Base-by-base conservation (phyloP, 306 rosid species). In the Lathyrus tuberosus region DNA sequence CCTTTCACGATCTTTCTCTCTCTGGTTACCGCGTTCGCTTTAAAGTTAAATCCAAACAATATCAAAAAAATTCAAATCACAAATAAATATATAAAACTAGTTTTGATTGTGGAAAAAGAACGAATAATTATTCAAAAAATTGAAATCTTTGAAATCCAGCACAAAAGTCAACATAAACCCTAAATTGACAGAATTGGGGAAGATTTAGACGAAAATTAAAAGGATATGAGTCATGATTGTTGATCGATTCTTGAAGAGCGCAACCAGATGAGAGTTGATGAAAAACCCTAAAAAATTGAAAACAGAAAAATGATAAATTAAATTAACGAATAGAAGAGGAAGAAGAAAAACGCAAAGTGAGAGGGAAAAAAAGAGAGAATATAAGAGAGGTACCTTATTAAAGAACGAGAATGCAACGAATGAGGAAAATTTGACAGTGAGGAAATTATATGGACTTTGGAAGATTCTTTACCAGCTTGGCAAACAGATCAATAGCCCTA, bases 151-250 rank as follows among this genome's bases (percentile, higher is more conserved):
- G 28, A 57, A 57, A 57, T 30, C 20, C 5, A 30, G 20, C 6
- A 7, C 2, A 30, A 15, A 64, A 31, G 30, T 78, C 72, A 65
- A 78, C 69, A 20, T 14, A 2, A 80, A 41, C 63, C 47, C 73
- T 48, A 74, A 74, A 72, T 48, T 26, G n/a, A 48, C 10, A 62
- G 12, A 47, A 71, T 4, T 30, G 6, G 41, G 22, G 7, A 60
- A 48, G 30, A 54, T 72, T 14, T 30, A 63, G 26, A 49, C 56
- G 53, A 30, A 24, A 40, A 76, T 54, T 62, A 65, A 83, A 83
- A 89, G 96, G 89, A 89, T 86, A 89, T 89, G 91, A 84, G 88
- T 76, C 96, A 89, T 88, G 67, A 16, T 79, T 65, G 75, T 42
- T 47, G 78, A 59, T 54, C 2, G 69, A 67, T 72, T 68, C 85